Percentiles rank a stretch among this genome's conserved stretches.
These are phyloP conservation scores for Beauveria sp. DNA, from an alignment of 2,329 filamentous ascomycete species.

Conservation along the genomic window DNA sequence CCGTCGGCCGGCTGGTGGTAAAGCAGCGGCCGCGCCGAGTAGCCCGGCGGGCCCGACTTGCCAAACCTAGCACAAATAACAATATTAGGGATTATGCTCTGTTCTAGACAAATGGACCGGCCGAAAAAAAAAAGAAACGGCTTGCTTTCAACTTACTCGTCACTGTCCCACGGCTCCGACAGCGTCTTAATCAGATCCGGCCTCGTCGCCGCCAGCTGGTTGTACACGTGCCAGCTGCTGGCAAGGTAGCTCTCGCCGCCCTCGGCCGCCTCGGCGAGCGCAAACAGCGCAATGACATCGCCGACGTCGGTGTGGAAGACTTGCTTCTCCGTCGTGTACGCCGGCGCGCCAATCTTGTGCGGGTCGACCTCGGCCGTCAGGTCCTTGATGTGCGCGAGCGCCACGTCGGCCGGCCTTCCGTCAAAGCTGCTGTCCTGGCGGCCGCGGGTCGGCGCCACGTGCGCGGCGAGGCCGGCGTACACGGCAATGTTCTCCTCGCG, in stretches of 20 bases:
- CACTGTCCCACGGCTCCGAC: conserved; percentile 38
- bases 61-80: conserved; percentile 35
- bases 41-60: conserved; percentile 34
- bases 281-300: conserved; percentile 52
- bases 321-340: conserved; percentile 54
- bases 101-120: too few relatives aligned
- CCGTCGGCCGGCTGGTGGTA: conserved; percentile 44
- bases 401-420: conserved; percentile 41
- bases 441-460: conserved; percentile 46
- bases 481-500: conserved; percentile 51
- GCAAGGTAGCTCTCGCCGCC: conserved; percentile 53
- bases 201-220: conserved; percentile 48
- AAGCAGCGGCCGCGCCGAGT: conserved; percentile 42
- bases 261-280: conserved; percentile 40
- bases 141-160: conserved; percentile 27
- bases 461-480: conserved; percentile 51
- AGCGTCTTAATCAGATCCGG: conserved; percentile 54
- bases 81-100: too few relatives aligned
- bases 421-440: conserved; percentile 41
- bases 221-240: conserved; percentile 53
- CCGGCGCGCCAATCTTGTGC: conserved; percentile 45
- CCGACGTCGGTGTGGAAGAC: conserved; percentile 55
- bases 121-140: too few relatives aligned
- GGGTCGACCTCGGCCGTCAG: conserved; percentile 27
- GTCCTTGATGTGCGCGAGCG: conserved; percentile 56